Evolutionary conservation across 495 filamentous ascomycete genomes (phyloP).

Genomic region (Aspergillus egyptiacus): DNA sequence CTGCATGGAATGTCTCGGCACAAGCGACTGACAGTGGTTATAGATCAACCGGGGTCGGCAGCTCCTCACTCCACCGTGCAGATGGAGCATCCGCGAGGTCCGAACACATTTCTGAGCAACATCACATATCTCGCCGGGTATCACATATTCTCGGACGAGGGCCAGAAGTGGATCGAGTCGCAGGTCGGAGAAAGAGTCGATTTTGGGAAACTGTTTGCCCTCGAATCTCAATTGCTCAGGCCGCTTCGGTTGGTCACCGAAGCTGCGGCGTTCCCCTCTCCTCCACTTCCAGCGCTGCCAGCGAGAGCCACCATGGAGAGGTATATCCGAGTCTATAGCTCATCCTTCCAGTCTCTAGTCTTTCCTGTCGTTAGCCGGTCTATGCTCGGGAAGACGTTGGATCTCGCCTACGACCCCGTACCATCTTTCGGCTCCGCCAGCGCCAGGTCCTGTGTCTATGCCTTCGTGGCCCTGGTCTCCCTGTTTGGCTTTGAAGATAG

Average conservation of each 20-base stretch:
- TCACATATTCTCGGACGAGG: conserved; percentile 4
- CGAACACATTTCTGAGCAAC: not conserved
- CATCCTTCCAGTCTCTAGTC: conserved; percentile 14
- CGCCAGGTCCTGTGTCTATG: conserved; percentile 17
- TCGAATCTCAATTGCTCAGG: conserved; percentile 2
- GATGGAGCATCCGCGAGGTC: no score
- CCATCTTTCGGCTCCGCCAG: conserved; percentile 7
- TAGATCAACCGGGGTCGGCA: no score
- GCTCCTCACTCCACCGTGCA: no score
- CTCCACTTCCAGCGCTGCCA: not conserved
- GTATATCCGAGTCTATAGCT: conserved; percentile 6
- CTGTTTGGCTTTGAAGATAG: conserved; percentile 15
- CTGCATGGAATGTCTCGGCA: no score
- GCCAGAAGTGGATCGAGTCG: conserved; percentile 12
- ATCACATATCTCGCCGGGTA: conserved; percentile 3
- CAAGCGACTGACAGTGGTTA: no score
- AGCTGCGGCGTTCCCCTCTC: not conserved
- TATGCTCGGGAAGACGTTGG: conserved; percentile 12
- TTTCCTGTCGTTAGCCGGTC: conserved; percentile 18
- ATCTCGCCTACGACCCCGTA: conserved; percentile 12
- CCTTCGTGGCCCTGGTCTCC: conserved; percentile 13
- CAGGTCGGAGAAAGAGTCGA: conserved; percentile 10
- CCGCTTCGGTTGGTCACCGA: conserved; percentile 1
- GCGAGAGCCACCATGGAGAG: conserved; percentile 5
- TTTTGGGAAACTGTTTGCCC: conserved; percentile 10